These are phyloP conservation scores for Verticillium tricorpus DNA, from an alignment of 2,329 filamentous ascomycete species.

Conservation along the genomic window DNA sequence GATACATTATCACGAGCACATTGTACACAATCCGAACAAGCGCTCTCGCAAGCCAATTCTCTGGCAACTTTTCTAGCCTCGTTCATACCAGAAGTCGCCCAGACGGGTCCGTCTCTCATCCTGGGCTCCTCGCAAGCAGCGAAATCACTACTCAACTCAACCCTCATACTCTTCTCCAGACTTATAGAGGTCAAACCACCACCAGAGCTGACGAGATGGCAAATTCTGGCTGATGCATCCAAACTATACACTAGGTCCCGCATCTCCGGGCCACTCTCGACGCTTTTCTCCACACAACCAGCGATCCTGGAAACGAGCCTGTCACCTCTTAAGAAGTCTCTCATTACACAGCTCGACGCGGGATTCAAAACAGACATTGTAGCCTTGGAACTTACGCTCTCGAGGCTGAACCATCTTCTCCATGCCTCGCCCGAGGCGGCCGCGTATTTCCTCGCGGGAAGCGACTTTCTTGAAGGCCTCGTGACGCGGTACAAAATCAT, in stretches of 20 bases:
- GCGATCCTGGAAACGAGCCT: slow-evolving; percentile 49
- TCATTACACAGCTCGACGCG: slow-evolving; percentile 60
- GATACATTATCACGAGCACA: slow-evolving; percentile 61
- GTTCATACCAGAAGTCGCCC: slow-evolving; percentile 55
- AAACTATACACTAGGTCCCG: slow-evolving; percentile 62
- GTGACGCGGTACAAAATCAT: slow-evolving; percentile 60
- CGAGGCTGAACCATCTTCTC: slow-evolving; percentile 58
- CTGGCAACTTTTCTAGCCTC: slow-evolving; percentile 60
- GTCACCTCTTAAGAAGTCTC: slow-evolving; percentile 53
- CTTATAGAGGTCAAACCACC: slow-evolving; percentile 44
- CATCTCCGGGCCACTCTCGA: slow-evolving; percentile 43
- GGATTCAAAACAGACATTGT: slow-evolving; percentile 52
- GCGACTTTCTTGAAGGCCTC: slow-evolving; percentile 80
- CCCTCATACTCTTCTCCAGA: slow-evolving; percentile 60
- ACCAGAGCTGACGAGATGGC: slow-evolving; percentile 53
- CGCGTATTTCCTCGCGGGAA: slow-evolving; percentile 71
- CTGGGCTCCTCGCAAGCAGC: slow-evolving; percentile 28
- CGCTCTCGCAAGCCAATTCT: slow-evolving; percentile 57
- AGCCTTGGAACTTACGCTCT: slow-evolving; percentile 49
- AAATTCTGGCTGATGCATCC: slow-evolving; percentile 64
- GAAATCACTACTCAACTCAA: slow-evolving; percentile 52
- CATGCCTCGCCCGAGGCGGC: slow-evolving; percentile 54
- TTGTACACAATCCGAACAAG: slow-evolving; percentile 50
- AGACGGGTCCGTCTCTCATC: slow-evolving; percentile 23
- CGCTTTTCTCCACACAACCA: slow-evolving; percentile 48